Evolutionary conservation across 1,284 basidiomycete species (phyloP).

Genomic region (Apiotrichum akiyoshidainum): DNA sequence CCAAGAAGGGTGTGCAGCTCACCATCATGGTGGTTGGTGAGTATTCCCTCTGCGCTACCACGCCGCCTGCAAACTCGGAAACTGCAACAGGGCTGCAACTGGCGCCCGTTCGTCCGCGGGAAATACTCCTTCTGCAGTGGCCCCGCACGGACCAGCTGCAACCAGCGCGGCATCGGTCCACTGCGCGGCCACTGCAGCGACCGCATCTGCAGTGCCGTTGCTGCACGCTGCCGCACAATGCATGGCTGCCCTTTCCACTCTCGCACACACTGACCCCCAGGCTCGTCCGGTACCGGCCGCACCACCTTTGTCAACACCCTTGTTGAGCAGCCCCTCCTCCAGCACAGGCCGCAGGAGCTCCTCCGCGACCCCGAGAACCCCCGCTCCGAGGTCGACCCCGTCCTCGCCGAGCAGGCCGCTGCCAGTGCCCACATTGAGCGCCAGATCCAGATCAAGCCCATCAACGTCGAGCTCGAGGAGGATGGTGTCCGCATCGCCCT

Average conservation of each 20-base stretch:
- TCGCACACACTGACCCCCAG: slow-evolving; percentile 41
- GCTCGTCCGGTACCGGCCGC: slow-evolving; percentile 91
- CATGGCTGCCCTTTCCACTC: too few species aligned
- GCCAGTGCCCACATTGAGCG: slow-evolving; percentile 91
- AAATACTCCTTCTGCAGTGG: neutral
- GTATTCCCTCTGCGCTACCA: slow-evolving; percentile 17
- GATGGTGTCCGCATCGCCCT: slow-evolving; percentile 97
- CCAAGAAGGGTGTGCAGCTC: slow-evolving; percentile 96
- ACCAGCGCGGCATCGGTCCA: slow-evolving; percentile 4
- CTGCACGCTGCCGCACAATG: too few species aligned
- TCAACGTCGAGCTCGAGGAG: slow-evolving; percentile 95
- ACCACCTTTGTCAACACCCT: slow-evolving; percentile 98
- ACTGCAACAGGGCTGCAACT: too few species aligned
- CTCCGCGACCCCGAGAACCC: slow-evolving; percentile 55
- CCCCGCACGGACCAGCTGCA: slow-evolving; percentile 4
- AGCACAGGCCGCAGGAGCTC: slow-evolving; percentile 51
- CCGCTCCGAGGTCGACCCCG: slow-evolving; percentile 77
- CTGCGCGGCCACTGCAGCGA: too few species aligned
- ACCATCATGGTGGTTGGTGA: slow-evolving; percentile 90
- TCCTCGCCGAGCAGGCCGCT: slow-evolving; percentile 39
- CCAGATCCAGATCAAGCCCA: slow-evolving; percentile 92
- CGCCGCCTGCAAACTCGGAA: too few species aligned
- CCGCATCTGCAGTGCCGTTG: too few species aligned
- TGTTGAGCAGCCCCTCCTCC: slow-evolving; percentile 84
- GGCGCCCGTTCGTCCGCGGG: too few species aligned